Conservation (phyloP, 345 rosid genomes). For the Corchorus olitorius region DNA sequence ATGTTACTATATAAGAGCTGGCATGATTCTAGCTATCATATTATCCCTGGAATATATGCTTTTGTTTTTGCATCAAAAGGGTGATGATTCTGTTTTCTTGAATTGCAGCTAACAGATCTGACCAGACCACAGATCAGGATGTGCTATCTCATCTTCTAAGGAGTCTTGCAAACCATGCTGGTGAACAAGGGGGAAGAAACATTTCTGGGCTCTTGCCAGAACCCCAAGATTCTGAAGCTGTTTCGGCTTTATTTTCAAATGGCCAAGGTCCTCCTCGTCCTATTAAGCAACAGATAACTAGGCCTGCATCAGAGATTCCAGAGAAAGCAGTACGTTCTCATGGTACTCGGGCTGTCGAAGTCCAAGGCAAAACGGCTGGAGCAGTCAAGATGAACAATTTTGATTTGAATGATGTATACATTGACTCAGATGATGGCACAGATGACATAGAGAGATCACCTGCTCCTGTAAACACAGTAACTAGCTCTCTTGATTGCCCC, state of each 20-base stretch:
- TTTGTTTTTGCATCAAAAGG: neutral
- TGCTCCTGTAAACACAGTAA: constrained; percentile 53
- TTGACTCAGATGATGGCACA: constrained; percentile 83
- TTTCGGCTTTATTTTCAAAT: constrained; percentile 51
- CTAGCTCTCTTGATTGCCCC: constrained; percentile 77
- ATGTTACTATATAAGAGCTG: constrained; percentile 2
- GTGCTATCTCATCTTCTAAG: constrained; percentile 76
- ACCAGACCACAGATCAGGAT: constrained; percentile 71
- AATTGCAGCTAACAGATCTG: constrained; percentile 74
- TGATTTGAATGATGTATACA: constrained; percentile 84
- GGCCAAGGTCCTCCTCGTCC: constrained; percentile 48
- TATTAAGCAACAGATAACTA: constrained; percentile 43
- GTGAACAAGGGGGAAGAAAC: constrained; percentile 64
- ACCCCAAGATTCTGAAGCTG: constrained; percentile 56
- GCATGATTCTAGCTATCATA: neutral
- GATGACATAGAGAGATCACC: constrained; percentile 80
- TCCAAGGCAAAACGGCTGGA: constrained; percentile 45
- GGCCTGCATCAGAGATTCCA: constrained; percentile 38
- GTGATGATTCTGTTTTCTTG: constrained; percentile 16
- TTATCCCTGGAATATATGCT: neutral
- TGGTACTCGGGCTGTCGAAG: constrained; percentile 41
- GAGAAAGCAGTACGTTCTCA: constrained; percentile 41
- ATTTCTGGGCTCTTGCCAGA: constrained; percentile 66
- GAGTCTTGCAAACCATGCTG: constrained; percentile 66
- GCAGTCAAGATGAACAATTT: constrained; percentile 74